Evolutionary conservation across 2,329 filamentous ascomycete genomes (phyloP).

Genomic region (Claviceps arundinis): DNA sequence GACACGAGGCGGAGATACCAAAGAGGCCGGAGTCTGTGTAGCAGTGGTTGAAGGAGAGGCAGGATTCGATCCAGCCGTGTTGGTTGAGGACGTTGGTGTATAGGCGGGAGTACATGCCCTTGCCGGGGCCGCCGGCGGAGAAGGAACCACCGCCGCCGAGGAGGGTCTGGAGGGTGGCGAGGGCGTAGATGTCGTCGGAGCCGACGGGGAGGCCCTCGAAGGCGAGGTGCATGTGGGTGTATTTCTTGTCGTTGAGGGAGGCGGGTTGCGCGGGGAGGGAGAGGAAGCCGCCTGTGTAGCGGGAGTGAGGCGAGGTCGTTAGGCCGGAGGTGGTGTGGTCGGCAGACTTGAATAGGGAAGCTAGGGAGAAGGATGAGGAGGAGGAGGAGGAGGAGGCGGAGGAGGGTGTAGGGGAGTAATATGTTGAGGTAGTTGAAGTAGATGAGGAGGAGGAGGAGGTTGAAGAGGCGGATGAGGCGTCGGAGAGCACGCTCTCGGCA

Average conservation of each 20-base stretch:
- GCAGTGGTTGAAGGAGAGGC: conserved; percentile 91
- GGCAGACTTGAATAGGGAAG: too few relatives aligned
- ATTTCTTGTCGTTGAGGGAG: conserved; percentile 62
- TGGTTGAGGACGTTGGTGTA: conserved; percentile 98
- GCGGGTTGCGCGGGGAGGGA: conserved; percentile 70
- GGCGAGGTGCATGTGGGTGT: conserved; percentile 88
- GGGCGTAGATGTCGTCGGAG: conserved; percentile 86
- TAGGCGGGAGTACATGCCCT: conserved; percentile 96
- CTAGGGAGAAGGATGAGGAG: conserved; percentile 26
- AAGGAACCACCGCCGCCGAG: conserved; percentile 94
- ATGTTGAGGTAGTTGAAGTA: conserved; percentile 6
- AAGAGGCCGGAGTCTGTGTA: conserved; percentile 95
- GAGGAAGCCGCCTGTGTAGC: conserved; percentile 90
- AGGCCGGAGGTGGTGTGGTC: conserved; percentile 7
- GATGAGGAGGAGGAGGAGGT: conserved; percentile 19
- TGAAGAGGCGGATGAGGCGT: conserved; percentile 20
- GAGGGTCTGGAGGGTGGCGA: conserved; percentile 88
- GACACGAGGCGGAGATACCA: conserved; percentile 79
- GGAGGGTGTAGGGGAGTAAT: conserved; percentile 18
- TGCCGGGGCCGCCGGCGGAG: conserved; percentile 88
- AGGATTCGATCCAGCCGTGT: conserved; percentile 93
- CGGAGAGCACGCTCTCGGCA: conserved; percentile 18
- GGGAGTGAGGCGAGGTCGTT: conserved; percentile 54
- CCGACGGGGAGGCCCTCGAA: conserved; percentile 90
- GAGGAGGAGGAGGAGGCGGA: conserved; percentile 11